Conservation (phyloP, 2,329 filamentous ascomycete genomes). For the Sporothrix brasiliensis region DNA sequence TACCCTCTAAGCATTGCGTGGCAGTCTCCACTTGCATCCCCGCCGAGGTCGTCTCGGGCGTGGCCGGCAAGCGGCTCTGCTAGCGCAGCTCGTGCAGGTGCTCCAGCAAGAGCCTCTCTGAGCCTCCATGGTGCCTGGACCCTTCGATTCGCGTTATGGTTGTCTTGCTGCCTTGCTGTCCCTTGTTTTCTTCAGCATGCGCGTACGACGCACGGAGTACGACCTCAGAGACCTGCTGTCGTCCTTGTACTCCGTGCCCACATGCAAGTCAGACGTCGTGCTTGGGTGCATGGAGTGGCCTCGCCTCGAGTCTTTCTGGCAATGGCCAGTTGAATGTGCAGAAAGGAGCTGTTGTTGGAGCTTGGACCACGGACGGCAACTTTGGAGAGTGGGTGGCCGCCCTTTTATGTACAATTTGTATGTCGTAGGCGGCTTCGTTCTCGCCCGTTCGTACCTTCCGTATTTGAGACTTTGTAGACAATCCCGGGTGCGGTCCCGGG, state of each 20-base stretch:
- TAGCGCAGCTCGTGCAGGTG: neutral
- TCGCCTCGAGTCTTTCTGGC: neutral
- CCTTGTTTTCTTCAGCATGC: neutral
- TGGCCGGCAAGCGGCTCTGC: constrained; percentile 9
- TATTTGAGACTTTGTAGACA: neutral
- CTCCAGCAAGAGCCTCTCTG: constrained; percentile 7
- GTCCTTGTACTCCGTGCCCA: neutral
- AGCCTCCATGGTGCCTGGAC: neutral
- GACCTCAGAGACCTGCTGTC: neutral
- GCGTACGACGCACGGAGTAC: neutral
- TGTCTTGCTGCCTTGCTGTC: neutral
- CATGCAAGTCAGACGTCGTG: neutral
- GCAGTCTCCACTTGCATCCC: neutral
- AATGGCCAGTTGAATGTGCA: neutral
- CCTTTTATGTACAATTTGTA: constrained; percentile 1
- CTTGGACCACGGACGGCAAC: neutral
- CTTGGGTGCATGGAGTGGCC: neutral
- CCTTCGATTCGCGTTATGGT: neutral
- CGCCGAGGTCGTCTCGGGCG: constrained; percentile 3
- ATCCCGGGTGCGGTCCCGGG: neutral
- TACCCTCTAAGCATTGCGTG: neutral
- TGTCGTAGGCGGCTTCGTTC: neutral
- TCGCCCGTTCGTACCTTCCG: neutral
- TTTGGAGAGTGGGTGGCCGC: neutral
- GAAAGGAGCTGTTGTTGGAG: neutral